Evolutionary conservation across 1,284 basidiomycete species (phyloP).

Genomic region (Trametes pubescens): DNA sequence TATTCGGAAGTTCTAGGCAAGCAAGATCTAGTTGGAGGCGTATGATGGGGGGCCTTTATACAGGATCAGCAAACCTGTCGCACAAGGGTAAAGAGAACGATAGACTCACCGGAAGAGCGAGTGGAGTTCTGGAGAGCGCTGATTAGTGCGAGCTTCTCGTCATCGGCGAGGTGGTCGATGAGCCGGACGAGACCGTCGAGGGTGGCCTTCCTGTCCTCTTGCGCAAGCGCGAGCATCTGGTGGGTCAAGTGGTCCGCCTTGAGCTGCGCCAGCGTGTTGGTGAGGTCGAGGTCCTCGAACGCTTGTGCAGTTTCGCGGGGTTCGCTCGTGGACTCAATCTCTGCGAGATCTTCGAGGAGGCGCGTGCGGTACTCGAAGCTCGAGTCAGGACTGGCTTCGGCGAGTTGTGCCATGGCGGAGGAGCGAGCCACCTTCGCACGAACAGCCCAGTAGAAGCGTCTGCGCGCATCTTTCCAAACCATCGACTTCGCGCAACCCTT

Average conservation of each 20-base stretch:
- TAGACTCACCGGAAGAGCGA: slow-evolving; percentile 43
- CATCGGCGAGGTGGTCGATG: slow-evolving; percentile 73
- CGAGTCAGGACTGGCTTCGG: slow-evolving; percentile 69
- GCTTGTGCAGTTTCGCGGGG: slow-evolving; percentile 65
- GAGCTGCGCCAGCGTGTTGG: slow-evolving; percentile 64
- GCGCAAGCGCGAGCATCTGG: slow-evolving; percentile 66
- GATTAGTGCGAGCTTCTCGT: slow-evolving; percentile 73
- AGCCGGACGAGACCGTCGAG: slow-evolving; percentile 73
- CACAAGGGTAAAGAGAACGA: background rate
- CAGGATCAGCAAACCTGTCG: background rate
- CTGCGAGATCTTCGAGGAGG: slow-evolving; percentile 66
- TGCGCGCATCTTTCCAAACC: slow-evolving; percentile 89
- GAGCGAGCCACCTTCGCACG: slow-evolving; percentile 81
- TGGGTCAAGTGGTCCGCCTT: slow-evolving; percentile 71
- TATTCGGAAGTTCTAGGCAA: background rate
- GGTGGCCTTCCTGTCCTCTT: slow-evolving; percentile 75
- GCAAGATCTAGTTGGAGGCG: slow-evolving; percentile 28
- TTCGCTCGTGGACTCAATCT: slow-evolving; percentile 58
- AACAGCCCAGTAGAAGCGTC: slow-evolving; percentile 96
- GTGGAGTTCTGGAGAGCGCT: slow-evolving; percentile 64
- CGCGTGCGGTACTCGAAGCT: slow-evolving; percentile 66
- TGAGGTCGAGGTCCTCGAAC: slow-evolving; percentile 74
- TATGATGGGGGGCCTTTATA: slow-evolving; percentile 39
- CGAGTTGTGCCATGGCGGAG: slow-evolving; percentile 62
- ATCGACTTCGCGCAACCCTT: slow-evolving; percentile 90